phyloP scores from a whole-genome alignment of 192 early-diverging fungal genomes.

The Coemansia sp. region DNA sequence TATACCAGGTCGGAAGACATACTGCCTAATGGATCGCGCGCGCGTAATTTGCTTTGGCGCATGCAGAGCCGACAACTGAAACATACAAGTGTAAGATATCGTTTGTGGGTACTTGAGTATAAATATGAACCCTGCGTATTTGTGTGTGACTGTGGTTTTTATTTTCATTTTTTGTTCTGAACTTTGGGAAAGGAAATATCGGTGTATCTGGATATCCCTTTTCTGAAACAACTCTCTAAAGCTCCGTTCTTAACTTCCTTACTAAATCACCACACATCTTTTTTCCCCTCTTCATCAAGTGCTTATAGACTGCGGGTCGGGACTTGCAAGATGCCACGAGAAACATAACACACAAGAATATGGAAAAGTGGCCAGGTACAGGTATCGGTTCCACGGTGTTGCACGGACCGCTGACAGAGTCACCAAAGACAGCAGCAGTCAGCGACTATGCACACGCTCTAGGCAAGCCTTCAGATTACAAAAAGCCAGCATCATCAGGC shows the following conservation, averaged over 20 bases:
- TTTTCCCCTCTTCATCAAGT: no score
- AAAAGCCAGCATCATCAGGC: neutral
- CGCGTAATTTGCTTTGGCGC: slow-evolving; percentile 52
- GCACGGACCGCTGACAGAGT: slow-evolving; percentile 6
- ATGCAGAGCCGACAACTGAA: slow-evolving; percentile 19
- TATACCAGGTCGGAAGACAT: slow-evolving; percentile 32
- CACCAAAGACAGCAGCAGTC: slow-evolving; percentile 17
- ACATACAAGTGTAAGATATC: slow-evolving; percentile 9
- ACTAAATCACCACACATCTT: no score
- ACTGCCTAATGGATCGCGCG: slow-evolving; percentile 38
- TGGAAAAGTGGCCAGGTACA: neutral
- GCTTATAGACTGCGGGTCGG: no score
- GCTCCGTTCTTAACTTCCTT: no score
- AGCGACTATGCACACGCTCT: neutral
- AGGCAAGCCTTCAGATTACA: neutral
- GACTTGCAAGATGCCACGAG: neutral
- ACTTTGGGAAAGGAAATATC: no score
- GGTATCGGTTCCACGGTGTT: neutral
- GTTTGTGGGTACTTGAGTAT: neutral
- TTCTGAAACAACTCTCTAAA: no score
- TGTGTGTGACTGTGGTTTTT: no score
- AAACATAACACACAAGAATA: neutral
- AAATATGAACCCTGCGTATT: no score
- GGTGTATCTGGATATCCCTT: no score
- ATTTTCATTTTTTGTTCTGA: no score